phyloP scores from a whole-genome alignment of 2,329 filamentous ascomycete species.

The Sclerotinia subarctica region DNA sequence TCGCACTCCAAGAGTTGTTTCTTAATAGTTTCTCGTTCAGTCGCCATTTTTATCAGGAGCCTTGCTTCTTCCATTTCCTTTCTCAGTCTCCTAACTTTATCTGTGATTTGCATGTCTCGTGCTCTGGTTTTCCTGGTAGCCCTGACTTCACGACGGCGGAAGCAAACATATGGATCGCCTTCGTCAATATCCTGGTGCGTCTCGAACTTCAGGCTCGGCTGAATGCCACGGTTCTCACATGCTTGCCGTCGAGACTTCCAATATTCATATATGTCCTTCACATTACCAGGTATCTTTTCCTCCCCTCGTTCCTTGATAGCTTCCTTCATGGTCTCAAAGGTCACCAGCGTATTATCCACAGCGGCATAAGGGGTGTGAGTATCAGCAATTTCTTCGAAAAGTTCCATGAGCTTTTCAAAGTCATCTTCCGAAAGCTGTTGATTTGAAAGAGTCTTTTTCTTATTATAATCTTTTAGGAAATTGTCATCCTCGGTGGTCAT shows the following conservation, averaged over 20 bases:
- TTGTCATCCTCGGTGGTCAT: slow-evolving; percentile 88
- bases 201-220: slow-evolving; percentile 85
- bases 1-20: slow-evolving; percentile 74
- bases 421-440: slow-evolving; percentile 78
- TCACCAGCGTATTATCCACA: slow-evolving; percentile 81
- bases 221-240: slow-evolving; percentile 67
- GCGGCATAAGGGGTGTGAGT: slow-evolving; percentile 84
- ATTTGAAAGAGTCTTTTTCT: slow-evolving; percentile 58
- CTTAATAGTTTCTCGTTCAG: slow-evolving; percentile 75
- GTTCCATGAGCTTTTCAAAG: slow-evolving; percentile 91
- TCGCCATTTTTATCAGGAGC: slow-evolving; percentile 72
- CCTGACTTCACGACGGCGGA: slow-evolving; percentile 88
- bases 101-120: slow-evolving; percentile 87
- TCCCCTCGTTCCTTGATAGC: slow-evolving; percentile 52
- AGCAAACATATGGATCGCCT: slow-evolving; percentile 95
- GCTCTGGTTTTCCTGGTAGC: slow-evolving; percentile 93
- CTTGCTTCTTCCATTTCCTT: slow-evolving; percentile 88
- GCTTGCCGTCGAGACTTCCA: slow-evolving; percentile 73
- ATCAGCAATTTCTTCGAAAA: slow-evolving; percentile 84
- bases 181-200: slow-evolving; percentile 93
- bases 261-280: slow-evolving; percentile 82
- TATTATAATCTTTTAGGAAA: slow-evolving; percentile 81
- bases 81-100: slow-evolving; percentile 88
- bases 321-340: slow-evolving; percentile 72
- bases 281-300: slow-evolving; percentile 51